Evolutionary conservation across 345 rosid species (phyloP), one percentile per base, ranked within the genome.

Genomic region (Cardamine chenopodiifolia): DNA sequence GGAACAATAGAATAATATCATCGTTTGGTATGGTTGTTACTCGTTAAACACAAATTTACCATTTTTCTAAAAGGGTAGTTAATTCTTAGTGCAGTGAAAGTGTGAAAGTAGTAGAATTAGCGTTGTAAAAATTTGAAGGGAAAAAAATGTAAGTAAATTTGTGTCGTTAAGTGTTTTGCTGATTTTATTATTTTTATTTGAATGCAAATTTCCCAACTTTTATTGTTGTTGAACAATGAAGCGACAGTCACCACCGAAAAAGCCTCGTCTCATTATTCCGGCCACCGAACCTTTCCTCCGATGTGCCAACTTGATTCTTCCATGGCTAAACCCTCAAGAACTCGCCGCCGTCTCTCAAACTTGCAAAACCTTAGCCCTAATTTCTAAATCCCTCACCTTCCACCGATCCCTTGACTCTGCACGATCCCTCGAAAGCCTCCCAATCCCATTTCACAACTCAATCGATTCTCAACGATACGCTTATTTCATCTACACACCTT

Each of bases 381-480:
- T 74, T 57, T 76, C 90, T 62, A 80, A 71, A 63, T 63, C 85
- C 66, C 25, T 88, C 78, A 77, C 85, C 47, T 52, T 54, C 68
- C 79, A 19, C 20, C 93, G 97, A 34, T 83, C 89, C 35, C 79
- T 79, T 20, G 89, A 95, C 82, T 96, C 92, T 28, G 54, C 97
- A 39, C 80, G 90, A 23, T 87, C 84, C 58, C 60, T 84, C 8
- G 99, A 92, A 80, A 76, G 10, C 74, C 34, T 72, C 50, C 82
- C 87, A 1, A 31, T 90, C 64, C 88, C 92, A 19, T 92, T 92
- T 70, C 62, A 15, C 77, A 85, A 85, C 78, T 7, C 81, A 7
- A 22, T 72, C 35, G 88, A 86, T 62, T 66, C 72, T 15, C 77
- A 52, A 32, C 87, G 78, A 0, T 90, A 92, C 73, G 85, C 83